Base-by-base conservation (phyloP, 2,329 filamentous ascomycete species). In the Claviceps sp. region DNA sequence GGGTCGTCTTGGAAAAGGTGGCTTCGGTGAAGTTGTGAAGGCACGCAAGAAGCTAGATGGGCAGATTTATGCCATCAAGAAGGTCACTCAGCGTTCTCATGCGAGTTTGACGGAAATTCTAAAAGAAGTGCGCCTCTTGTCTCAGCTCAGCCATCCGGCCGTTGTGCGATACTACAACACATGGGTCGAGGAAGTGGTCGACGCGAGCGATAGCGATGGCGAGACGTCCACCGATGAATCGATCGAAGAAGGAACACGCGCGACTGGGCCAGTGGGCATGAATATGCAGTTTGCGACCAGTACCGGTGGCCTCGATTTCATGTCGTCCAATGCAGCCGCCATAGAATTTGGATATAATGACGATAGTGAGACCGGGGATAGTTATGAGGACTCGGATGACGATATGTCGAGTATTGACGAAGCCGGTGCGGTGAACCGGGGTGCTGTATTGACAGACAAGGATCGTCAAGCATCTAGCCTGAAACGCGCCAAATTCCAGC, bases 1-100 rank as follows among this genome's bases (percentile, higher is more conserved):
- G 62, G 89, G 88, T 14, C 81, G 87, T 4, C 74, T 98, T 13
- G 93, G 93, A 3, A 94, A 91, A 65, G 93, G 93, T 44, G 93
- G 91, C 0, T 98, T 95, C 68, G 93, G 93, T 5, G 89, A 96
- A 68, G 93, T 98, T 22, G 89, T 97, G 52, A 94, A 95, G 65
- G 91, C 91, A 2, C 81, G 91, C 37, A 95, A 95, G 67, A 95
- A 93, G 69, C 80, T 96, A 4, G 93, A 97, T 64, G 88, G 88
- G 0, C 87, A 90, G 53, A 84, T 94, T 44, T 98, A 97, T 68
- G 93, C 93, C 17, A 87, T 98, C 64, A 98, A 98, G 67, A 96
- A 97, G 65, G 93, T 98, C 56, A 88, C 83, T 1, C 87, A 93
- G 59, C 84, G 84, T 50, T 88, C 88, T 1, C 79, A 85, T 26